These are phyloP conservation scores for Kwoniella sp. DNA, from an alignment of 768 basidiomycete species.

Conservation along the genomic window DNA sequence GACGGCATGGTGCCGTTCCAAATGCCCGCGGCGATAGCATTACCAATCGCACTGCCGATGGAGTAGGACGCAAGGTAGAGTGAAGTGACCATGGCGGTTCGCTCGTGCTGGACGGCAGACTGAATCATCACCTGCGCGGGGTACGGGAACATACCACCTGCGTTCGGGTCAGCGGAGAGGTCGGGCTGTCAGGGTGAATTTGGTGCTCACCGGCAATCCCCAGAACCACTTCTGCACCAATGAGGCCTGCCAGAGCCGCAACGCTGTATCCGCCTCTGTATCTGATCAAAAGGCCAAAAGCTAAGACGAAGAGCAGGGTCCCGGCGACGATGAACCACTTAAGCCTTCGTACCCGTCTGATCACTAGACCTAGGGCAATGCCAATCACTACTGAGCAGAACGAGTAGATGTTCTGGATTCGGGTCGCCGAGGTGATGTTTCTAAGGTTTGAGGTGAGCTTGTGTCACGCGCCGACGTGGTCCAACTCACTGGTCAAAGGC, in stretches of 20 bases:
- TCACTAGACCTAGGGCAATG: constrained; percentile 43
- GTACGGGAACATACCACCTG: constrained; percentile 44
- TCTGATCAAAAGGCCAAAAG: constrained; percentile 44
- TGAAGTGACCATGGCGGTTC: constrained; percentile 23
- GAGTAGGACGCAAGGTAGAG: constrained; percentile 41
- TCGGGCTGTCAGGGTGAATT: no score
- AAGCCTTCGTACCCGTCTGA: constrained; percentile 37
- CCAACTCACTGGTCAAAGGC: constrained; percentile 45
- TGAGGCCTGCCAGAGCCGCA: constrained; percentile 31
- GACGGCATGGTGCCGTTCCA: constrained; percentile 40
- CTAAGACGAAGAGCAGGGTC: constrained; percentile 36
- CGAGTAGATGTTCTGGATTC: constrained; percentile 47
- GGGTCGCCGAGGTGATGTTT: constrained; percentile 39
- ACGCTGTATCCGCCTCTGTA: constrained; percentile 27
- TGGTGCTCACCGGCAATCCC: constrained; percentile 27
- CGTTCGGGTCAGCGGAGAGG: no score
- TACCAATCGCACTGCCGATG: constrained; percentile 39
- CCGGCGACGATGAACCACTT: constrained; percentile 42
- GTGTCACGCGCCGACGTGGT: no score
- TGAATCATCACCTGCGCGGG: constrained; percentile 45
- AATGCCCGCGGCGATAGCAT: constrained; percentile 40
- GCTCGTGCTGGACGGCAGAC: constrained; percentile 35
- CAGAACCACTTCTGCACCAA: constrained; percentile 38
- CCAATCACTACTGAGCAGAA: constrained; percentile 52
- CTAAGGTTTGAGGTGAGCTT: no score